Evolutionary conservation across 2,329 filamentous ascomycete species (phyloP).

Genomic region (Colletotrichum aenigma): DNA sequence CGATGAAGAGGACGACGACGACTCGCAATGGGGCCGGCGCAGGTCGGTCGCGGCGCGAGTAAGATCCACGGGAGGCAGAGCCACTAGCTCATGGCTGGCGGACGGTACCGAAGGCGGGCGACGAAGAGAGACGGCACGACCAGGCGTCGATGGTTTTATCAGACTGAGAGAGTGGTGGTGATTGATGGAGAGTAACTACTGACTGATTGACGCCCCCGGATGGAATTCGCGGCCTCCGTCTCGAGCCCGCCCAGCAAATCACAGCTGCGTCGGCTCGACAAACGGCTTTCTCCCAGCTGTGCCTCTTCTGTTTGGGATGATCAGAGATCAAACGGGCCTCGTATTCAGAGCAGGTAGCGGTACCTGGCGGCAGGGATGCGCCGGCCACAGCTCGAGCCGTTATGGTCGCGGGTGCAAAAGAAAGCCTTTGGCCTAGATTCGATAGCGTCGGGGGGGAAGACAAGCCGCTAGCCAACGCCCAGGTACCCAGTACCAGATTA

Average conservation of each 20-base stretch:
- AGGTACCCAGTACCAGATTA: neutral
- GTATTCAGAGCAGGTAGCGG: conserved; percentile 21
- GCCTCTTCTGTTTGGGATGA: neutral
- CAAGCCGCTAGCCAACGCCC: conserved; percentile 10
- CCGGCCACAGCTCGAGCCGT: conserved; percentile 1
- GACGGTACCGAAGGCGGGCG: neutral
- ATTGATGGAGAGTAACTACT: neutral
- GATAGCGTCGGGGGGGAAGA: conserved; percentile 13
- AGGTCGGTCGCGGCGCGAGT: neutral
- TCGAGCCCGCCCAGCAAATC: neutral
- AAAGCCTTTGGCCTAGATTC: conserved; percentile 10
- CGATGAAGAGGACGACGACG: neutral
- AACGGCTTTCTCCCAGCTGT: neutral
- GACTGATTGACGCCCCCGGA: neutral
- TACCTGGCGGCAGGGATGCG: conserved; percentile 19
- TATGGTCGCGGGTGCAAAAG: neutral
- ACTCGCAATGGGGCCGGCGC: neutral
- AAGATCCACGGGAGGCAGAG: neutral
- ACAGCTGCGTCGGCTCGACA: neutral
- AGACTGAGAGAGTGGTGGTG: neutral
- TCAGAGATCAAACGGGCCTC: conserved; percentile 13
- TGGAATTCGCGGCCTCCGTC: neutral
- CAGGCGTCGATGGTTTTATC: neutral
- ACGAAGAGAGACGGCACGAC: neutral
- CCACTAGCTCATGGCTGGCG: neutral